These are phyloP conservation scores for Wickerhamomyces mucosus DNA, from an alignment of 805 yeast genomes.

Conservation along the genomic window DNA sequence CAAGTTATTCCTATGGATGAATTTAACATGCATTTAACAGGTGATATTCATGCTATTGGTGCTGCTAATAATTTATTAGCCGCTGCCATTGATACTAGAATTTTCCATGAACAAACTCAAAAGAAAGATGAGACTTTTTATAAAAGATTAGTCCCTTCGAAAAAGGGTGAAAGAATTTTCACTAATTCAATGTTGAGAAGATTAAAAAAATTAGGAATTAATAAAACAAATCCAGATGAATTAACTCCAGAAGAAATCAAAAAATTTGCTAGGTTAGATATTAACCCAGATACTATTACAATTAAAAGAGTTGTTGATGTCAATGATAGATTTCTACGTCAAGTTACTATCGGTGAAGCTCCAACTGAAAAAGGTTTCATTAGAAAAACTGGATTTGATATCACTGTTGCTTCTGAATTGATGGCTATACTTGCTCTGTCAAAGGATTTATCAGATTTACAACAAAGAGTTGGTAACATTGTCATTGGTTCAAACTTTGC, in stretches of 20 bases:
- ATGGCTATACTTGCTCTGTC: constrained; percentile 81
- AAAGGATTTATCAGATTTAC: constrained; percentile 58
- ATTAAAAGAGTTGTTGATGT: constrained; percentile 82
- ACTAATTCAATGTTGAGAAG: constrained; percentile 60
- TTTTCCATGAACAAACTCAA: constrained; percentile 76
- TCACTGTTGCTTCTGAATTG: constrained; percentile 76
- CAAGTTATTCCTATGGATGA: constrained; percentile 88
- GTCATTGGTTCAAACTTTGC: constrained; percentile 61
- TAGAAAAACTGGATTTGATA: constrained; percentile 72
- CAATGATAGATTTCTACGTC: constrained; percentile 73
- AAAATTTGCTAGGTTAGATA: constrained; percentile 58
- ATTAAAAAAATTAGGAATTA: constrained; percentile 57
- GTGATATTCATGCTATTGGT: constrained; percentile 79
- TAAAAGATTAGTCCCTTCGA: constrained; percentile 66
- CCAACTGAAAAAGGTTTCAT: constrained; percentile 71
- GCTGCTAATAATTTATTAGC: constrained; percentile 75
- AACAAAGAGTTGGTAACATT: constrained; percentile 66
- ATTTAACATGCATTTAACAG: constrained; percentile 78
- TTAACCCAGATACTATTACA: constrained; percentile 72
- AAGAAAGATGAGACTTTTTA: constrained; percentile 60
- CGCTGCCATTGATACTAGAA: constrained; percentile 81
- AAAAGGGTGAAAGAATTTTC: constrained; percentile 61
- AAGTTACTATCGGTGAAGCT: constrained; percentile 71
- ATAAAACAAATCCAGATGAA: constrained; percentile 62
- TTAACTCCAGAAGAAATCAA: constrained; percentile 60